phyloP scores from a whole-genome alignment of 495 filamentous ascomycete species.

The Choiromyces venosus region DNA sequence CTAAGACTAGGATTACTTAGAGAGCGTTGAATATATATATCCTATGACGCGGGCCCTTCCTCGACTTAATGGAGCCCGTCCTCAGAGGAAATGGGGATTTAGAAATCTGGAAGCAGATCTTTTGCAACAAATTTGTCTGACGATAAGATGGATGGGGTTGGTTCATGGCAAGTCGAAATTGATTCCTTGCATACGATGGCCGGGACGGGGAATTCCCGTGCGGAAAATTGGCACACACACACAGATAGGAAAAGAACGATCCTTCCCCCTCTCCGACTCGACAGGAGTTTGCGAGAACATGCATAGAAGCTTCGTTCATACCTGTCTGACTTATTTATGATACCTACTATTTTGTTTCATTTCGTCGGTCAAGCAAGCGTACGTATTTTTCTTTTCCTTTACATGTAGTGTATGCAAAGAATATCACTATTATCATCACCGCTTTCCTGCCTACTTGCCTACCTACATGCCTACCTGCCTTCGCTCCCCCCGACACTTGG shows the following conservation, averaged over 20 bases:
- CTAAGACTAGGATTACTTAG: neutral
- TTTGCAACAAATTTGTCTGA: neutral
- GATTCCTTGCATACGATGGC: neutral
- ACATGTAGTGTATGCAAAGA: neutral
- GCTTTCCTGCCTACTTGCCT: neutral
- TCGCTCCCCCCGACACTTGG: neutral
- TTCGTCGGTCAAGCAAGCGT: neutral
- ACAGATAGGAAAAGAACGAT: neutral
- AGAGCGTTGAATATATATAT: neutral
- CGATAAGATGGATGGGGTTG: neutral
- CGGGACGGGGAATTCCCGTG: neutral
- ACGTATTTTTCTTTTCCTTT: neutral
- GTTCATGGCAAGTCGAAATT: neutral
- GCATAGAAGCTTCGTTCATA: neutral
- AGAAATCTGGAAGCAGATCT: neutral
- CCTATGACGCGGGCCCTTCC: neutral
- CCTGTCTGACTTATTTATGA: neutral
- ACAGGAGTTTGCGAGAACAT: neutral
- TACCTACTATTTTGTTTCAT: neutral
- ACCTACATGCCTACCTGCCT: neutral
- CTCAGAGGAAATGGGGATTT: neutral
- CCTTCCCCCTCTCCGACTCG: slow-evolving; percentile 3
- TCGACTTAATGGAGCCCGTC: neutral
- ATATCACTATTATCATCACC: neutral
- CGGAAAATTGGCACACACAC: neutral